phyloP scores from a whole-genome alignment of 2,329 filamentous ascomycete genomes.

The Fusarium heterosporum region DNA sequence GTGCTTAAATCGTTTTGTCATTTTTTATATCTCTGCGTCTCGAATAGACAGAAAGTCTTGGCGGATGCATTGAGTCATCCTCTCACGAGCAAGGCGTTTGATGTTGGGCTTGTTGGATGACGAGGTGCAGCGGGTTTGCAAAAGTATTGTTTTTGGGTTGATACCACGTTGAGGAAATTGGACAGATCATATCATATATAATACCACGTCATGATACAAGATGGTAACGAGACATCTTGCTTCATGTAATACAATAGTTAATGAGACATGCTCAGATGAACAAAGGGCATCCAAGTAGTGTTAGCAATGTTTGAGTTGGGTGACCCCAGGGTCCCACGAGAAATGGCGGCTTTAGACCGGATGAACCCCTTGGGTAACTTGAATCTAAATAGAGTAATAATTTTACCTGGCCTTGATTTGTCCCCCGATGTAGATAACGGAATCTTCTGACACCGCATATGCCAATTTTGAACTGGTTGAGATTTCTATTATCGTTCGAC shows the following conservation, averaged over 20 bases:
- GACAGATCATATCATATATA: conserved; percentile 1
- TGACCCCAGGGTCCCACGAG: neutral
- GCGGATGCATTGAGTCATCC: conserved; percentile 8
- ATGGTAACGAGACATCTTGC: conserved; percentile 19
- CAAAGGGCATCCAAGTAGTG: neutral
- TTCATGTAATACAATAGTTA: conserved; percentile 28
- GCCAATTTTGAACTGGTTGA: too few relatives aligned
- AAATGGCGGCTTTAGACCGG: too few relatives aligned
- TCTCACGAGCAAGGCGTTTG: conserved; percentile 24
- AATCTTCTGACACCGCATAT: too few relatives aligned
- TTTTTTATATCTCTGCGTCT: neutral
- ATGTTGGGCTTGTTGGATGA: conserved; percentile 22
- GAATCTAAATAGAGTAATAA: too few relatives aligned
- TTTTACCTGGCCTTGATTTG: too few relatives aligned
- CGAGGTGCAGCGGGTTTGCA: conserved; percentile 14
- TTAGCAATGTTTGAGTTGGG: neutral
- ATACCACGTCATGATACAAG: conserved; percentile 10
- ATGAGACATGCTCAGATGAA: conserved; percentile 3
- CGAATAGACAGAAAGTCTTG: neutral
- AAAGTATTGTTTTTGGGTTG: conserved; percentile 25
- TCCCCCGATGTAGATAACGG: too few relatives aligned
- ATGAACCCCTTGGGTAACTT: too few relatives aligned
- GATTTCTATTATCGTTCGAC: too few relatives aligned
- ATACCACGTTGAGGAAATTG: conserved; percentile 19
- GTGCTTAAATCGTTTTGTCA: conserved; percentile 16